Evolutionary conservation across 805 yeast species (phyloP).

Genomic region (Candida odintsovae): DNA sequence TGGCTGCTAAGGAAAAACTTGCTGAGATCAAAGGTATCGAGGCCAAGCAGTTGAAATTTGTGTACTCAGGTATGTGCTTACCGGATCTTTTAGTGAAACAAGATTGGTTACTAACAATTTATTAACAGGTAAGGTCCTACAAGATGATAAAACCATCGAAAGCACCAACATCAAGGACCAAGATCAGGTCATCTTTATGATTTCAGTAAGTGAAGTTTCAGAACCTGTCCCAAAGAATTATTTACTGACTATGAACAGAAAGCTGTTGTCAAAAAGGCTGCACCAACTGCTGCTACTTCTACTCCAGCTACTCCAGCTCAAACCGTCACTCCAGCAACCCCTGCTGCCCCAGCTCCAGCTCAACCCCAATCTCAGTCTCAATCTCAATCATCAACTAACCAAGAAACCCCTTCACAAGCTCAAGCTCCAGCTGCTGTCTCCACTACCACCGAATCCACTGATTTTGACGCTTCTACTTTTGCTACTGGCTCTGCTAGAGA

Average conservation of each 20-base stretch:
- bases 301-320: slow-evolving; percentile 21
- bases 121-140: slow-evolving; percentile 65
- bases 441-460: slow-evolving; percentile 18
- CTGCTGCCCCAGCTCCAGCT: slow-evolving; percentile 18
- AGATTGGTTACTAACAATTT: background rate
- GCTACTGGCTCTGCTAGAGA: slow-evolving; percentile 78
- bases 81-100: background rate
- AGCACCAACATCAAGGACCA: slow-evolving; percentile 71
- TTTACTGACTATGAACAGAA: slow-evolving; percentile 15
- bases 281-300: slow-evolving; percentile 24
- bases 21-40: slow-evolving; percentile 67
- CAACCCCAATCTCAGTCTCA: slow-evolving; percentile 20
- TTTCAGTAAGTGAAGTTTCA: slow-evolving; percentile 46
- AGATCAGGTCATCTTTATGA: slow-evolving; percentile 91
- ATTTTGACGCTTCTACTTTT: slow-evolving; percentile 44
- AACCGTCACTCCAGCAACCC: slow-evolving; percentile 12
- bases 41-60: slow-evolving; percentile 73
- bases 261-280: slow-evolving; percentile 22
- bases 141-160: slow-evolving; percentile 71
- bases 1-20: slow-evolving; percentile 66
- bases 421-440: slow-evolving; percentile 22
- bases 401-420: slow-evolving; percentile 15
- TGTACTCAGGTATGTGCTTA: slow-evolving; percentile 60
- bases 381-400: slow-evolving; percentile 16
- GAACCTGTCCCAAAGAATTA: background rate